Evolutionary conservation across 306 rosid species (phyloP).

Genomic region (Arachis hypogaea): DNA sequence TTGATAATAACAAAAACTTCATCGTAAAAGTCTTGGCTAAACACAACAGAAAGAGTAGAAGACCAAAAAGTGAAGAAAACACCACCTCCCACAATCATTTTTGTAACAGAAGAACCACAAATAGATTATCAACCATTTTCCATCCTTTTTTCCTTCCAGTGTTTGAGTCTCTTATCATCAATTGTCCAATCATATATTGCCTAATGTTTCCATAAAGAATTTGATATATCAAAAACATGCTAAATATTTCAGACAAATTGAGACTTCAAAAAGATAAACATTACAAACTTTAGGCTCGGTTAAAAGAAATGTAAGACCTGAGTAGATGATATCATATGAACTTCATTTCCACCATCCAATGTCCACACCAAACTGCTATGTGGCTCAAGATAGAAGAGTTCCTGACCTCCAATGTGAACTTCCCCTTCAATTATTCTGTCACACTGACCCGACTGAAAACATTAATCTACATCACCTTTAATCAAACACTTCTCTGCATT

Average conservation of each 20-base stretch:
- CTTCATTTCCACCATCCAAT: conserved; percentile 86
- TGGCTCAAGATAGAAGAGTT: conserved; percentile 96
- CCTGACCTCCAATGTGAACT: conserved; percentile 94
- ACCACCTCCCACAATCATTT: not conserved
- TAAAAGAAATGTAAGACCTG: conserved; percentile 56
- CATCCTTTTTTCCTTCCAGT: no score
- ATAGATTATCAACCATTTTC: not conserved
- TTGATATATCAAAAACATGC: conserved; percentile 8
- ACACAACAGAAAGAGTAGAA: not conserved
- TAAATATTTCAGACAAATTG: conserved; percentile 26
- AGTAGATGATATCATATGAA: conserved; percentile 96
- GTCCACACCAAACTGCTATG: conserved; percentile 85
- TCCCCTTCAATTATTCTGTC: conserved; percentile 82
- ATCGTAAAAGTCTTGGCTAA: not conserved
- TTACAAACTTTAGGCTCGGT: conserved; percentile 20
- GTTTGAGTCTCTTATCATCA: no score
- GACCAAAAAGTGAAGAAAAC: conserved; percentile 24
- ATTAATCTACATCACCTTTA: conserved; percentile 80
- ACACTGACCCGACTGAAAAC: conserved; percentile 80
- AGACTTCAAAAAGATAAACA: conserved; percentile 11
- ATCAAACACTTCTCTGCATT: conserved; percentile 65
- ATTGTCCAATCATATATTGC: not conserved
- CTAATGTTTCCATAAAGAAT: conserved; percentile 20
- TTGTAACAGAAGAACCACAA: no score
- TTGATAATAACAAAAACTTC: not conserved